phyloP scores from a whole-genome alignment of 139 green algal species.

The Zygnema cylindricum region DNA sequence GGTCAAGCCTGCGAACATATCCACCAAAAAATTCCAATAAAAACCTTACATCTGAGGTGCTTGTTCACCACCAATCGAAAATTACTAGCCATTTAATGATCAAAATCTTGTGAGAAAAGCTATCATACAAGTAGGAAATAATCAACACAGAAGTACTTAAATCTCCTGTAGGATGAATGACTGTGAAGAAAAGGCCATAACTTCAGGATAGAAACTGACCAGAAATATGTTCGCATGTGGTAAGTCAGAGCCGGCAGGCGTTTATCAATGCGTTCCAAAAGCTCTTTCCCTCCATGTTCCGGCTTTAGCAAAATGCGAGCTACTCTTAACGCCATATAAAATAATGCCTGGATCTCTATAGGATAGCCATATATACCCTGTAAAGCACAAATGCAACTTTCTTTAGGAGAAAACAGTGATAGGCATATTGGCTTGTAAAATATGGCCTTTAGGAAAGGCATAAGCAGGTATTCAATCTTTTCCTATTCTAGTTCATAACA shows the following conservation, averaged over 20 bases:
- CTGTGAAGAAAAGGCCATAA: too few species aligned
- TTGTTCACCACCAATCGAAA: too few species aligned
- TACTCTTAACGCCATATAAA: constrained; percentile 47
- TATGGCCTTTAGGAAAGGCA: too few species aligned
- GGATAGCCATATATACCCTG: constrained; percentile 61
- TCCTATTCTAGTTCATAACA: too few species aligned
- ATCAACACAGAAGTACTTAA: too few species aligned
- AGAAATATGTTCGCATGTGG: constrained; percentile 63
- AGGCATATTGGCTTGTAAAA: not conserved
- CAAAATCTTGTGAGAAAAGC: too few species aligned
- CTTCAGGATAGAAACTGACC: too few species aligned
- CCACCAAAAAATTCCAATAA: not conserved
- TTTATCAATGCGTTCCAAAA: constrained; percentile 59
- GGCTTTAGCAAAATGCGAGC: constrained; percentile 53
- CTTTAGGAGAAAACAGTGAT: not conserved
- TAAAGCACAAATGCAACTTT: not conserved
- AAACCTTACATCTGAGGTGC: not conserved
- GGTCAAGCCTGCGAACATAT: constrained; percentile 42
- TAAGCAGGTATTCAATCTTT: too few species aligned
- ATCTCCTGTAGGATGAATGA: too few species aligned
- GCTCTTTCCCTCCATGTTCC: constrained; percentile 45
- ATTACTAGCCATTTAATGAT: too few species aligned
- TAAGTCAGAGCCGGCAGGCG: constrained; percentile 46
- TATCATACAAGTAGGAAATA: too few species aligned
- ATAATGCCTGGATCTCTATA: constrained; percentile 59